Percentiles rank a stretch among this genome's conserved stretches.
Conservation (phyloP, 345 rosid genomes). For the Citrus australasica region DNA sequence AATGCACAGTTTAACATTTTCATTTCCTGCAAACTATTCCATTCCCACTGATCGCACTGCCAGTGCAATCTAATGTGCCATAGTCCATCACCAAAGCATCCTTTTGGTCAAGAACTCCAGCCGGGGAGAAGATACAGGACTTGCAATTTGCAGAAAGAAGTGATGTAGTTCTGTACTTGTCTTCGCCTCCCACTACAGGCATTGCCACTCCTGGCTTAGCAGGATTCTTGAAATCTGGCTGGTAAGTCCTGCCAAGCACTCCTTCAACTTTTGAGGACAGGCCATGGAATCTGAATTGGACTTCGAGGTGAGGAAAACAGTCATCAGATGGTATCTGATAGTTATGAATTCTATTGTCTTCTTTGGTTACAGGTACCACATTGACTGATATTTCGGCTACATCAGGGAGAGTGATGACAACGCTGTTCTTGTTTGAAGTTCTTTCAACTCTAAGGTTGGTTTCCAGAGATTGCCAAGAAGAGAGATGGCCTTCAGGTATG, state of each 20-base stretch:
- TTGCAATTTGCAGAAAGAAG: constrained; percentile 8
- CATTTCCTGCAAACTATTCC: constrained; percentile 62
- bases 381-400: constrained; percentile 13
- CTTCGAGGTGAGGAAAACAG: constrained; percentile 17
- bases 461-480: constrained; percentile 16
- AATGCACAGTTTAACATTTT: not conserved
- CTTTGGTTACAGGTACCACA: constrained; percentile 26
- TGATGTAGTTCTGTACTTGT: constrained; percentile 3
- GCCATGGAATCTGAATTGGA: constrained; percentile 17
- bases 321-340: constrained; percentile 9
- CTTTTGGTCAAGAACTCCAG: not conserved
- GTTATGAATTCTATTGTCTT: constrained; percentile 19
- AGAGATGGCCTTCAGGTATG: constrained; percentile 8
- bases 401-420: constrained; percentile 1
- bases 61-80: constrained; percentile 43
- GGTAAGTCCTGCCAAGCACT: constrained; percentile 18
- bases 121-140: constrained; percentile 18
- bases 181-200: constrained; percentile 26
- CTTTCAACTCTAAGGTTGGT: constrained; percentile 22
- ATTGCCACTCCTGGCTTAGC: constrained; percentile 20
- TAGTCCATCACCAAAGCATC: constrained; percentile 20
- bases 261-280: constrained; percentile 13
- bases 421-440: constrained; percentile 18
- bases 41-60: constrained; percentile 38
- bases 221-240: constrained; percentile 15